Evolutionary conservation across 2,329 filamentous ascomycete genomes (phyloP), one percentile per base, ranked within the genome.

Genomic region (Trichoderma brevicompactum): DNA sequence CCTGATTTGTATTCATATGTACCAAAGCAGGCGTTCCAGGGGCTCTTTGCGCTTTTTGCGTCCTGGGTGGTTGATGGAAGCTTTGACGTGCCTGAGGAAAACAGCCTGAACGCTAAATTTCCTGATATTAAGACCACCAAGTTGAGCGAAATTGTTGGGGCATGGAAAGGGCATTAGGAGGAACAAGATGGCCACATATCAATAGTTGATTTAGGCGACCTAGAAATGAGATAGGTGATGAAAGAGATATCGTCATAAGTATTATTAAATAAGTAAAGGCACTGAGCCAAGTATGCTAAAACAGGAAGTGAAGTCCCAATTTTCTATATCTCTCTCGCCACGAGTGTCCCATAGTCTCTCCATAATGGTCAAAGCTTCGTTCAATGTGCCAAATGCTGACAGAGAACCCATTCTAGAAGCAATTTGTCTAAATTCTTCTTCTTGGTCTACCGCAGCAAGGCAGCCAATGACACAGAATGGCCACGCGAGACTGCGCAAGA

Each of bases 391-490:
- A 6, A 62, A 62, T 8, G 59, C 48, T 2, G 59, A 62, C 13
- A 62, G 23, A 0, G 49, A 36, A 5, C 59, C 59, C 59, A 62
- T 62, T 44, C 49, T 62, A 28, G 59, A 62, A 41, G 38, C 59
- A 44, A 62, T 44, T 6, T 3, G 28, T 12, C 48, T 10, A 7
- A 62, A 62, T 0, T 13, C 15, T 43, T 13, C 48, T 17, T 62
- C 59, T 44, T 62, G 59, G 2, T 34, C 28, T 7, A 28, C n/a
- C 2, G 48, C 4, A 13, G 63, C 63, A 9, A 65, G 53, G 15
- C 63, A 65, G 8, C 63, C 63, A 15, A 41, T 38, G 7, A 65
- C 19, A 28, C 44, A 65, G 9, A 61, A 60, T 34, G 63, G 55
- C 63, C 63, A 65, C 5, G 54, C 8, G 6, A 60, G 55, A 10